Base-by-base conservation (phyloP, 1,284 basidiomycete species). In the Phlebopus sp. region DNA sequence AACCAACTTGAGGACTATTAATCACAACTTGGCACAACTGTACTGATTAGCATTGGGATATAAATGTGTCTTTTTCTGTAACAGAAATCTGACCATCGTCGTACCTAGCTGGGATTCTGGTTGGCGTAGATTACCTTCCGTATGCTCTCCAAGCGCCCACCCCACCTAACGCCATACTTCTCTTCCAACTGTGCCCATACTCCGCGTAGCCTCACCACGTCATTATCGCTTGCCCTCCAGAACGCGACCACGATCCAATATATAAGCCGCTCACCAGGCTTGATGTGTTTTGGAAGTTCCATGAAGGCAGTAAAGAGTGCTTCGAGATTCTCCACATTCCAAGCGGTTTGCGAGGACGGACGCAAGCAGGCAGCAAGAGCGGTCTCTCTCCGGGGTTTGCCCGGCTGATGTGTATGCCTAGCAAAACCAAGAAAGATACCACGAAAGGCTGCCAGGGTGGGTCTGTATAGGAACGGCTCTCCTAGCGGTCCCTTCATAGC, bases 361-460 rank as follows among this genome's bases (percentile, higher is more conserved):
- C 45, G 52, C 25, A 54, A 43, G 15, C 27, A 15, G 17, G 37
- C 23, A 23, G 44, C 44, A 27, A 36, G 14, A 21, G 42, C 19
- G 35, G 44, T 40, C 5, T 34, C 23, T 4, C 34, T 45, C 45
- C 17, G 39, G 30, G 21, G 17, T 36, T 37, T 37, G 11, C 37
- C 51, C 36, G 44, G 29, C 15, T 42, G 21, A 54, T 54, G 54
- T 31, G 74, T 83, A 54, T 89, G 81, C 11, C 78, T 76, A 6
- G 76, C 71, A 63, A 92, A 94, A 0, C 89, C 91, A 7, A 85
- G 72, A 62, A 94, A 92, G 19, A 94, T 66, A 7, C 81, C 78
- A 11, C 86, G 78, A 61, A 86, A 94, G 13, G 81, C 69, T 19
- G 77, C 67, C 39, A 78, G 54, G 1, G 72, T 77, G 1, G 82